These are phyloP conservation scores for Nothophaeocryptopus gaeumannii DNA, from an alignment of 2,329 filamentous ascomycete genomes.

Conservation along the genomic window DNA sequence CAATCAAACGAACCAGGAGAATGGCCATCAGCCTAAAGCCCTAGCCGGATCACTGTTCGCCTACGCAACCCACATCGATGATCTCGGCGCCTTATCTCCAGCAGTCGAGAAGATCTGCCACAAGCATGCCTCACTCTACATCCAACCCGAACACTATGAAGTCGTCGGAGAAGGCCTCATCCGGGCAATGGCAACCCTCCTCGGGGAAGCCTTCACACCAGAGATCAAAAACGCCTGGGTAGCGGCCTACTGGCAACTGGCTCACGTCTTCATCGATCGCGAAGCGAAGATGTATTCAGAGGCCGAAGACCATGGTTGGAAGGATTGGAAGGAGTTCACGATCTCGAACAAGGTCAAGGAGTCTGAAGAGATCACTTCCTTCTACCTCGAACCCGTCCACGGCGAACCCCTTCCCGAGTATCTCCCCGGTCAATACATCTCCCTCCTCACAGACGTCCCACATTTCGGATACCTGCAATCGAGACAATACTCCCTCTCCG, in stretches of 20 bases:
- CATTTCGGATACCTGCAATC: slow-evolving; percentile 62
- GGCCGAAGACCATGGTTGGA: slow-evolving; percentile 56
- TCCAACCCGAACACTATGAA: slow-evolving; percentile 66
- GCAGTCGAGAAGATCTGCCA: slow-evolving; percentile 68
- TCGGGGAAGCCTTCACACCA: slow-evolving; percentile 65
- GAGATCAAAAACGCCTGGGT: slow-evolving; percentile 66
- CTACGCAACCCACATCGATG: slow-evolving; percentile 69
- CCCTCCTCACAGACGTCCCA: slow-evolving; percentile 58
- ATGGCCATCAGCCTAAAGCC: slow-evolving; percentile 66
- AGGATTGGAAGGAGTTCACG: slow-evolving; percentile 64
- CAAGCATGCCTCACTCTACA: slow-evolving; percentile 70
- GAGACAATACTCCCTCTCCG: slow-evolving; percentile 70
- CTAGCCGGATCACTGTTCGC: slow-evolving; percentile 67
- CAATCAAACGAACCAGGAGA: slow-evolving; percentile 67
- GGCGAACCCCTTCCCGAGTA: slow-evolving; percentile 59
- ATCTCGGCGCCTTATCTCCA: slow-evolving; percentile 58
- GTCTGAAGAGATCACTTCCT: slow-evolving; percentile 66
- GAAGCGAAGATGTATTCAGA: slow-evolving; percentile 63
- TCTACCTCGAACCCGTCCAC: slow-evolving; percentile 65
- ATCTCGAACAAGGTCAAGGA: slow-evolving; percentile 65
- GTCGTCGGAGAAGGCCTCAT: slow-evolving; percentile 69
- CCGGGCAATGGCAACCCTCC: slow-evolving; percentile 62
- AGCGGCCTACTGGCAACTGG: slow-evolving; percentile 70
- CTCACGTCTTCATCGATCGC: slow-evolving; percentile 66
- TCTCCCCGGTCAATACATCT: slow-evolving; percentile 71